Conservation (phyloP, 768 basidiomycete genomes). For the Leucocoprinus leucothites region DNA sequence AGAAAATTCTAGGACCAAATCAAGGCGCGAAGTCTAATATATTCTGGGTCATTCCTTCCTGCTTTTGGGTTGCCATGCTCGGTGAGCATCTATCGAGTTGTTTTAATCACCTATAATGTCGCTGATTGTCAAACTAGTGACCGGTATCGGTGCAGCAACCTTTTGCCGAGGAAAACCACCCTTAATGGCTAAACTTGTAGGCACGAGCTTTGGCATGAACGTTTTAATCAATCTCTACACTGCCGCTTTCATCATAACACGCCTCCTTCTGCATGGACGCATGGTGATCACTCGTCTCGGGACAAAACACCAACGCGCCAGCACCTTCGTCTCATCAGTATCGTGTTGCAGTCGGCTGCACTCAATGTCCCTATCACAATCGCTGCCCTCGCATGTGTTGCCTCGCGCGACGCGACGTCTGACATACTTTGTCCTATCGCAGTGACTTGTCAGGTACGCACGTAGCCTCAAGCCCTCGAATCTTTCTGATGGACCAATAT, state of each 20-base stretch:
- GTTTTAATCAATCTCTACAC: neutral
- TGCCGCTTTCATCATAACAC: neutral
- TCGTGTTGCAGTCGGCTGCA: neutral
- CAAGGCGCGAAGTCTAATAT: neutral
- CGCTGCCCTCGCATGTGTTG: too few species aligned
- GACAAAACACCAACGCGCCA: neutral
- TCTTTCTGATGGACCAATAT: too few species aligned
- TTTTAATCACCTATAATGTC: neutral
- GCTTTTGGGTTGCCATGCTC: neutral
- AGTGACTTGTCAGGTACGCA: too few species aligned
- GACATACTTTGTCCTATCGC: too few species aligned
- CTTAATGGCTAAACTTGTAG: neutral
- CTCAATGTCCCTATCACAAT: constrained; percentile 1
- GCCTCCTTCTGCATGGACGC: neutral
- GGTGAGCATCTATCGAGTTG: neutral
- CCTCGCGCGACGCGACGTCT: too few species aligned
- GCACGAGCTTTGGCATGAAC: neutral
- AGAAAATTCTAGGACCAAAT: neutral
- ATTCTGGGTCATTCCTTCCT: neutral
- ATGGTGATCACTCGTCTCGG: neutral
- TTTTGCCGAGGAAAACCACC: neutral
- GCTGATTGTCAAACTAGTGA: neutral
- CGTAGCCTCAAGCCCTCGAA: too few species aligned
- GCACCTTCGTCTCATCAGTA: neutral
- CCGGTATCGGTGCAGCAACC: neutral